A percentile compares a stretch with the other conserved stretches of the same genome.
These are phyloP conservation scores for Cyberlindnera maclurae DNA, from an alignment of 805 yeast genomes.

Conservation along the genomic window DNA sequence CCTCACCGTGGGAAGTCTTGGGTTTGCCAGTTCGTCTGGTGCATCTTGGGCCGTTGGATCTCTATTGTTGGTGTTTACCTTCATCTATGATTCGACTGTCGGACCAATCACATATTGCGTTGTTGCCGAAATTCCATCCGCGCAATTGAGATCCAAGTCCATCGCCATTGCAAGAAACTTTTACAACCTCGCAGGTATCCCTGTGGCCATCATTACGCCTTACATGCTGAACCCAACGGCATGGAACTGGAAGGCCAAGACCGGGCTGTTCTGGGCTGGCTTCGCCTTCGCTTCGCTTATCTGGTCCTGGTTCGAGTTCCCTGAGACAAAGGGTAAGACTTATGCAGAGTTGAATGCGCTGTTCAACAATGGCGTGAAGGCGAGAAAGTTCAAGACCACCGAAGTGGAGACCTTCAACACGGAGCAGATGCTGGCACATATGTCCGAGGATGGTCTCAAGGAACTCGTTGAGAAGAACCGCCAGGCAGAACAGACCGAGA, in stretches of 20 bases:
- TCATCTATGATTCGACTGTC: conserved; percentile 30
- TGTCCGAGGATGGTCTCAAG: conserved; percentile 2
- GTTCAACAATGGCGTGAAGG: conserved; percentile 29
- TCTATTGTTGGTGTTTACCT: conserved; percentile 24
- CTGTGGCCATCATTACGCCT: conserved; percentile 34
- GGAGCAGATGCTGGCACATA: conserved; percentile 14
- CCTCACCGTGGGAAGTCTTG: conserved; percentile 24
- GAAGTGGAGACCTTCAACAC: conserved; percentile 18
- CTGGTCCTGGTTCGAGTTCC: conserved; percentile 45
- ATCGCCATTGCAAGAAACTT: conserved; percentile 28
- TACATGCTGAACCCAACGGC: conserved; percentile 39
- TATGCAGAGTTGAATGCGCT: conserved; percentile 50
- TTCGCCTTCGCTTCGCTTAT: conserved; percentile 24
- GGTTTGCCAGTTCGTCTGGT: conserved; percentile 8
- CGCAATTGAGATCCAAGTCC: conserved; percentile 34
- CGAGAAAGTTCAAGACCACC: conserved; percentile 26
- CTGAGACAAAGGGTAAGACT: conserved; percentile 49
- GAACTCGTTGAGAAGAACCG: not conserved
- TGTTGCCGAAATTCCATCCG: conserved; percentile 34
- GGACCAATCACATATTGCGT: conserved; percentile 36
- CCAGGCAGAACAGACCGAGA: not conserved
- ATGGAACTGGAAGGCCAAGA: conserved; percentile 38
- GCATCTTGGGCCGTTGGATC: conserved; percentile 27
- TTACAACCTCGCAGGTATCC: conserved; percentile 28
- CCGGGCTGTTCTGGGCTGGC: conserved; percentile 40